Conservation (phyloP, 805 yeast species). For the Teunomyces funiuensis region DNA sequence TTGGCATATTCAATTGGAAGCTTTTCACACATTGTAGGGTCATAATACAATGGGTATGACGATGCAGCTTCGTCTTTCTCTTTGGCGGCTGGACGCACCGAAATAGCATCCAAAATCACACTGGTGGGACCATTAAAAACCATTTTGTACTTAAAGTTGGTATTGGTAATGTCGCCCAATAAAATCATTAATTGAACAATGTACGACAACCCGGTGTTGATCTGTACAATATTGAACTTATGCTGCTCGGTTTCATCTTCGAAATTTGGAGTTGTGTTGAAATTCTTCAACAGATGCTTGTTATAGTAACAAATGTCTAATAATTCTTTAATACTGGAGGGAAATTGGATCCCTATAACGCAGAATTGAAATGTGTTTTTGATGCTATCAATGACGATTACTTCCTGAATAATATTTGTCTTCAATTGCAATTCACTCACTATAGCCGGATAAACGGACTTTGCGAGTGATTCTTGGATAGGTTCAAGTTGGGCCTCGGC, state of each 20-base stretch:
- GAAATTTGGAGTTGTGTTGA: background rate
- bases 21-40: constrained; percentile 19
- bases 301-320: constrained; percentile 30
- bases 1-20: constrained; percentile 8
- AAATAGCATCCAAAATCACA: constrained; percentile 24
- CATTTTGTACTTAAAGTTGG: constrained; percentile 30
- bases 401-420: constrained; percentile 20
- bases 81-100: background rate
- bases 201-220: constrained; percentile 34
- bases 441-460: constrained; percentile 22
- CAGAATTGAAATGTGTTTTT: constrained; percentile 23
- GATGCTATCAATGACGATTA: constrained; percentile 27
- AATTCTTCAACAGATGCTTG: constrained; percentile 2
- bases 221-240: constrained; percentile 17
- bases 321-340: constrained; percentile 29
- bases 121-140: constrained; percentile 19
- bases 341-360: constrained; percentile 38
- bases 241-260: constrained; percentile 11
- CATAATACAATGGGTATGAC: constrained; percentile 31
- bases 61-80: constrained; percentile 3
- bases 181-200: constrained; percentile 28
- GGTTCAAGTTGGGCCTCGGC: constrained; percentile 28
- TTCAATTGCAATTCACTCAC: constrained; percentile 14
- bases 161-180: constrained; percentile 26
- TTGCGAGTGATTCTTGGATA: constrained; percentile 22